phyloP scores from a whole-genome alignment of 768 basidiomycete species.

The Phanerodontia chrysosporium region DNA sequence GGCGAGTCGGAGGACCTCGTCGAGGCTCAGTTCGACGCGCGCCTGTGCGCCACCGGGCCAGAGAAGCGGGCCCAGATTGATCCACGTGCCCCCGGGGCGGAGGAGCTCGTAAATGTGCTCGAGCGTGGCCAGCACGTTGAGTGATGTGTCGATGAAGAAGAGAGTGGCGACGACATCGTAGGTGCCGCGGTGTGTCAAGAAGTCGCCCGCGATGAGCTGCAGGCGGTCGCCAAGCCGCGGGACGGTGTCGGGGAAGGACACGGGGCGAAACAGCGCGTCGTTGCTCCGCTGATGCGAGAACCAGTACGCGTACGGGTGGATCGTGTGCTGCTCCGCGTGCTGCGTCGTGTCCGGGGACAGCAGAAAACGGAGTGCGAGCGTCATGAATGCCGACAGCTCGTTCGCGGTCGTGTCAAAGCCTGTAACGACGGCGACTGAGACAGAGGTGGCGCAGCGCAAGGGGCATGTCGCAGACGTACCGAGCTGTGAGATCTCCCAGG shows the following conservation, averaged over 20 bases:
- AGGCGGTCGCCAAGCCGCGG: conserved; percentile 44
- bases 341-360: conserved; percentile 44
- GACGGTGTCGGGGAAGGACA: conserved; percentile 58
- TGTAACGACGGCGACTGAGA: conserved; percentile 1
- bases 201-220: conserved; percentile 53
- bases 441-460: background rate
- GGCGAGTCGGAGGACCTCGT: conserved; percentile 54
- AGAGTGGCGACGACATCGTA: conserved; percentile 54
- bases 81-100: conserved; percentile 61
- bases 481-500: conserved; percentile 63
- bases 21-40: conserved; percentile 54
- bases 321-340: conserved; percentile 39
- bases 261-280: conserved; percentile 44
- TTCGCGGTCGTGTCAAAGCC: conserved; percentile 56
- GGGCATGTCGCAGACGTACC: conserved; percentile 34
- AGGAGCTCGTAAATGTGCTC: conserved; percentile 55
- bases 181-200: conserved; percentile 30
- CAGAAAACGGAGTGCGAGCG: conserved; percentile 53
- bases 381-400: conserved; percentile 66
- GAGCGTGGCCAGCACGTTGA: conserved; percentile 35
- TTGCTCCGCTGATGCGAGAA: conserved; percentile 62
- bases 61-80: conserved; percentile 66
- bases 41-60: conserved; percentile 56
- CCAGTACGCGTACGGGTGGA: conserved; percentile 64
- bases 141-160: conserved; percentile 40